These are phyloP conservation scores for Tetracentron sinense DNA, from an alignment of 164 flowering plant species.

Conservation along the genomic window DNA sequence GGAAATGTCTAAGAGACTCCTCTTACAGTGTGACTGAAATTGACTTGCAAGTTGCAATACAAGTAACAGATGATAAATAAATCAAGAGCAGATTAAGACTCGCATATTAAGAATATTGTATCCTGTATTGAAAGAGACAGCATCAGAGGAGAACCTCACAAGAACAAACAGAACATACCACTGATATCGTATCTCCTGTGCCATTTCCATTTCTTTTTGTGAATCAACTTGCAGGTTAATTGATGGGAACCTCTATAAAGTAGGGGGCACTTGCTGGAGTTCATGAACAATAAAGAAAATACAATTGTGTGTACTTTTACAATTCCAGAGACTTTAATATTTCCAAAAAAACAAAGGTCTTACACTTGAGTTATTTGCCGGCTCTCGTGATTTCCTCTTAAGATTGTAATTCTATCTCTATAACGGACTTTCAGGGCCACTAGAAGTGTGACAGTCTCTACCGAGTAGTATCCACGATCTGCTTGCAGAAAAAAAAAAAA, in stretches of 20 bases:
- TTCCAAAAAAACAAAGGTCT: constrained; percentile 15
- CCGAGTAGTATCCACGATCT: constrained; percentile 54
- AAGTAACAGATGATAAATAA: not conserved
- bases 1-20: too few species aligned
- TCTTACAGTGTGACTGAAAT: not conserved
- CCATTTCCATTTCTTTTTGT: not conserved
- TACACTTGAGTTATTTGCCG: constrained; percentile 55
- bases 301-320: too few species aligned
- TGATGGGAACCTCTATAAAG: not conserved
- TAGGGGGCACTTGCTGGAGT: too few species aligned
- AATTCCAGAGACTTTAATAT: too few species aligned
- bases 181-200: not conserved
- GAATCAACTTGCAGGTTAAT: not conserved
- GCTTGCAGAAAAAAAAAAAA: constrained; percentile 18
- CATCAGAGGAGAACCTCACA: not conserved
- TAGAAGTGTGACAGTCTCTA: constrained; percentile 44
- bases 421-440: constrained; percentile 50
- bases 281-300: too few species aligned
- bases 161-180: not conserved
- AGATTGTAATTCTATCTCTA: constrained; percentile 44
- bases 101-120: too few species aligned
- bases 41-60: not conserved
- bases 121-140: not conserved
- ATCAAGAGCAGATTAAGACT: too few species aligned
- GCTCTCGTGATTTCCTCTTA: constrained; percentile 48